Evolutionary conservation across 441 rosid genomes (phyloP), one percentile per base, ranked within the genome.

Genomic region (Eruca vesicaria): DNA sequence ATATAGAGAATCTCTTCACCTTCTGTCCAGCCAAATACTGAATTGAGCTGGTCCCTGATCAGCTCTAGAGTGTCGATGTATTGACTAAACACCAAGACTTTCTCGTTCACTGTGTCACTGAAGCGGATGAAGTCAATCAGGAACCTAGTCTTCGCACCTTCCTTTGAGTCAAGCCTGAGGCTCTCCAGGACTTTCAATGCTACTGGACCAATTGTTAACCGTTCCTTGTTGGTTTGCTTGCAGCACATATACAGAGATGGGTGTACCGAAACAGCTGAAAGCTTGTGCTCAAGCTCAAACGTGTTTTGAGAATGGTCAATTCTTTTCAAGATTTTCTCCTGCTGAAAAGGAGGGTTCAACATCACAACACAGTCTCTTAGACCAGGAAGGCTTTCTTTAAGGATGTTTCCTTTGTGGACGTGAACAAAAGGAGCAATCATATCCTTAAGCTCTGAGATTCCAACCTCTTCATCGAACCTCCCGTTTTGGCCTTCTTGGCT

Each of bases 1-100:
- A 94, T 89, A 28, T 36, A 66, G 19, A 90, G 18, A 10, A 87
- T 70, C 53, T 94, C 87, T 58, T 41, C 50, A 21, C 89, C 89
- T 57, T 86, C 76, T 0, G 10, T 64, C 98, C 97, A 94, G 5
- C 61, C 14, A 28, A 84, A 84, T 62, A 11, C 65, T 6, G 26
- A 19, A 12, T 32, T 20, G 6, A 90, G 84, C 67, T 85, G 97
- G 18, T 84, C 76, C 56, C 23, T 50, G 10, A 90, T 79, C 43
- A 92, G 77, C 15, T 50, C 21, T 71, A 94, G 52, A 7, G 92
- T 91, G 15, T 43, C 80, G 15, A 83, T 60, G 61, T 58, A 87
- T 32, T 94, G 95, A 68, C 92, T 82, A 72, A 90, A 94, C 21
- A 92, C 84, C 67, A 94, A 78, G 9, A 92, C 97, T 73, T 87